These are phyloP conservation scores for Eleusine coracana DNA, from an alignment of 176 grass and related monocot species.

Conservation along the genomic window DNA sequence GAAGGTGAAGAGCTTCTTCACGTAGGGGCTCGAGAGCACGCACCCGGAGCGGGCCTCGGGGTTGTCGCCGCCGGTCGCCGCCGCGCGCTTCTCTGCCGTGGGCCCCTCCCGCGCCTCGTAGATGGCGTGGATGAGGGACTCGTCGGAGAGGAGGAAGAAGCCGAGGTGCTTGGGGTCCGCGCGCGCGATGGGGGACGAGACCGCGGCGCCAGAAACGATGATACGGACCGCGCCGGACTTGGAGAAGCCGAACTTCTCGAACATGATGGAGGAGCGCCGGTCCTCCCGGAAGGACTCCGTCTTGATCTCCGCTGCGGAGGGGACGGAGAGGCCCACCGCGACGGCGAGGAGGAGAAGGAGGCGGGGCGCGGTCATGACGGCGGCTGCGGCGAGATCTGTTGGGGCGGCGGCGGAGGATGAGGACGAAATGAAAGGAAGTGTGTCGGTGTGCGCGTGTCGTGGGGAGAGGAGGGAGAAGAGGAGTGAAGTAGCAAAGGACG, in stretches of 20 bases:
- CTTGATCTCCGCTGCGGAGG: slow-evolving; percentile 67
- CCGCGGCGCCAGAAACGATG: slow-evolving; percentile 48
- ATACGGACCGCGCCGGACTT: slow-evolving; percentile 54
- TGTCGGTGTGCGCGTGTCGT: slow-evolving; percentile 42
- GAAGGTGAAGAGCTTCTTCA: slow-evolving; percentile 76
- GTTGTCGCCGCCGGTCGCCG: slow-evolving; percentile 33
- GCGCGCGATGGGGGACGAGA: slow-evolving; percentile 54
- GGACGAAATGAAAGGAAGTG: slow-evolving; percentile 23
- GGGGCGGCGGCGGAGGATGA: background rate
- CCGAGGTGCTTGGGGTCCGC: slow-evolving; percentile 58
- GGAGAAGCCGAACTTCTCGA: slow-evolving; percentile 98
- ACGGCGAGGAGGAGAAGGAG: slow-evolving; percentile 20
- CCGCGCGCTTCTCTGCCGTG: slow-evolving; percentile 39
- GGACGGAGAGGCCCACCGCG: slow-evolving; percentile 26
- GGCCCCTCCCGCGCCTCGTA: slow-evolving; percentile 49
- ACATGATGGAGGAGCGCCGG: slow-evolving; percentile 72
- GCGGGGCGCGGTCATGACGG: slow-evolving; percentile 2
- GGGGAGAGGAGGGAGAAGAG: background rate
- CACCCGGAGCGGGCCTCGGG: slow-evolving; percentile 48
- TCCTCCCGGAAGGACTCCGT: slow-evolving; percentile 61
- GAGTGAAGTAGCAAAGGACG: background rate
- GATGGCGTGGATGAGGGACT: slow-evolving; percentile 65
- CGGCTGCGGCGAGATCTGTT: slow-evolving; percentile 42
- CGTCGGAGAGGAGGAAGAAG: slow-evolving; percentile 86
- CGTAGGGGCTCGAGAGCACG: slow-evolving; percentile 72